Evolutionary conservation across 148 eudicot genomes (phyloP).

Genomic region (Oxyria digyna): DNA sequence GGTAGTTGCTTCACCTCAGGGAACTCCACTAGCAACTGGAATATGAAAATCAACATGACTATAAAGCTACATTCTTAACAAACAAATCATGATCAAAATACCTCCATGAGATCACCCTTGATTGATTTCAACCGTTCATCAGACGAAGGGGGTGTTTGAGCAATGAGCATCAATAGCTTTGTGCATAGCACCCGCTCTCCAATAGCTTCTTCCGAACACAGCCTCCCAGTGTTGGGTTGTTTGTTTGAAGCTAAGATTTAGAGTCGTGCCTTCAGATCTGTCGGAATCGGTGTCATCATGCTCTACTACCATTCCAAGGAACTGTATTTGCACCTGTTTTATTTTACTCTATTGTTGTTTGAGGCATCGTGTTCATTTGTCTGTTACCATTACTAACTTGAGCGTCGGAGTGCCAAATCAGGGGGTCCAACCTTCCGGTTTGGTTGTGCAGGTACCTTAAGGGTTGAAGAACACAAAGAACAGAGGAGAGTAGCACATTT

Average conservation of each 20-base stretch:
- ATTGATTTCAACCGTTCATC: neutral
- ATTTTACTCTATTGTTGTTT: too few relatives aligned
- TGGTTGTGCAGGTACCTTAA: too few relatives aligned
- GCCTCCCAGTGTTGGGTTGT: slow-evolving; percentile 79
- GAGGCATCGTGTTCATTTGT: too few relatives aligned
- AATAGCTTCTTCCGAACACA: slow-evolving; percentile 68
- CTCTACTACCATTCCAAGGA: slow-evolving; percentile 67
- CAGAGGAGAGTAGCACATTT: too few relatives aligned
- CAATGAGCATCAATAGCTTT: slow-evolving; percentile 54
- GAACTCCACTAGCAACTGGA: slow-evolving; percentile 75
- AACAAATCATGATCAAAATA: neutral
- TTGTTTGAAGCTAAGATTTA: slow-evolving; percentile 62
- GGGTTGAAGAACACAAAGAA: too few relatives aligned
- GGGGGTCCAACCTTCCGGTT: too few relatives aligned
- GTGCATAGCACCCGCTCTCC: slow-evolving; percentile 95
- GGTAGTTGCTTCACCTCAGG: slow-evolving; percentile 54
- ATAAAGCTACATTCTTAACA: too few relatives aligned
- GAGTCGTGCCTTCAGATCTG: slow-evolving; percentile 74
- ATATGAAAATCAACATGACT: neutral
- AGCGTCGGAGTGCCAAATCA: too few relatives aligned
- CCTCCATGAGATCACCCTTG: neutral
- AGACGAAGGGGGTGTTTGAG: neutral
- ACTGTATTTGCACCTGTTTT: too few relatives aligned
- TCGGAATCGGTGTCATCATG: slow-evolving; percentile 97
- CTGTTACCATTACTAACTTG: too few relatives aligned